Percentiles rank a stretch among this genome's conserved stretches.
Conservation (phyloP, 1,284 basidiomycete genomes). For the Coniferiporia weirii region DNA sequence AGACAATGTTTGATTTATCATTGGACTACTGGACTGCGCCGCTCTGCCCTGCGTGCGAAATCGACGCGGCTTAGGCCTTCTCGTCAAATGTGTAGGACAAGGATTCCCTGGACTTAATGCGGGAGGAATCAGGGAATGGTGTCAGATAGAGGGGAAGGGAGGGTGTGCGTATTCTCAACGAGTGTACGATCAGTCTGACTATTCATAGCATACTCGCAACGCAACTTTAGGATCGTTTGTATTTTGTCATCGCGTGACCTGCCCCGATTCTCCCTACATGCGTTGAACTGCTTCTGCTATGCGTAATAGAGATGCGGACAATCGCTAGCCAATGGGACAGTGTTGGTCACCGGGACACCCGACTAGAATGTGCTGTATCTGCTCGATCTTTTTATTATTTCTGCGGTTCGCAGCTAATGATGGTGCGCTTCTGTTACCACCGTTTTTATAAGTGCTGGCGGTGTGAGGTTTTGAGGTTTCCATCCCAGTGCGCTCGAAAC, state of each 20-base stretch:
- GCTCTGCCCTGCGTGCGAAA: not conserved
- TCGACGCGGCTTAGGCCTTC: not conserved
- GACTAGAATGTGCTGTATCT: too few relatives aligned
- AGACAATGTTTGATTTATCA: not conserved
- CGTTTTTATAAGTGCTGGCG: too few relatives aligned
- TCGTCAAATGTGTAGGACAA: not conserved
- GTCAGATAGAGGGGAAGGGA: not conserved
- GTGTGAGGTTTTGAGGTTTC: too few relatives aligned
- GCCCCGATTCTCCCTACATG: not conserved
- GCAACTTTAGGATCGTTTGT: slow-evolving; percentile 4
- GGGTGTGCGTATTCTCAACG: not conserved
- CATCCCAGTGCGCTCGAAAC: too few relatives aligned
- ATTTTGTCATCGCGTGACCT: not conserved
- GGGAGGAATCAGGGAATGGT: not conserved
- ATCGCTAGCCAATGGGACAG: too few relatives aligned
- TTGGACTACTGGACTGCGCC: not conserved
- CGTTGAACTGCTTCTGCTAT: too few relatives aligned
- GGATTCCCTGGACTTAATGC: not conserved
- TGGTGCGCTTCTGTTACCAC: too few relatives aligned
- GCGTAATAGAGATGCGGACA: too few relatives aligned
- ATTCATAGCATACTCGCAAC: slow-evolving; percentile 2
- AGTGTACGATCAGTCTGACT: slow-evolving; percentile 3
- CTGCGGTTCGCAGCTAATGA: too few relatives aligned
- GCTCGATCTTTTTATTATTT: too few relatives aligned
- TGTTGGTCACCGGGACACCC: too few relatives aligned